Conservation (phyloP, 306 rosid genomes). For the Albizia julibrissin region DNA sequence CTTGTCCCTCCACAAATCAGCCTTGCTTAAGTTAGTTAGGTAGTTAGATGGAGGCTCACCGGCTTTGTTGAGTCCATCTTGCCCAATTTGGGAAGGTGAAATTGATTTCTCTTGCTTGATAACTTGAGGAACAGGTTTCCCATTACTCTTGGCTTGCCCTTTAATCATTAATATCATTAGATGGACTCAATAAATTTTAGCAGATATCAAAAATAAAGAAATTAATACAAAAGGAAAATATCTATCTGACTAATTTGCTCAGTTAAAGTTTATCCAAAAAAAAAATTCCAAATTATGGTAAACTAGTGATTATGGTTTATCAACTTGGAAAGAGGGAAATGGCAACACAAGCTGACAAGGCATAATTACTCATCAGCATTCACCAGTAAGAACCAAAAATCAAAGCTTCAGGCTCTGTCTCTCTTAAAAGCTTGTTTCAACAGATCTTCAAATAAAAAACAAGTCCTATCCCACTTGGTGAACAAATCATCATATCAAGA, state of each 20-base stretch:
- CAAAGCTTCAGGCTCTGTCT: neutral
- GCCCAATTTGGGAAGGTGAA: slow-evolving; percentile 49
- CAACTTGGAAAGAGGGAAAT: slow-evolving; percentile 1
- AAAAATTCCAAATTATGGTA: neutral
- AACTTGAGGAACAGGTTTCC: slow-evolving; percentile 44
- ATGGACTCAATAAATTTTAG: slow-evolving; percentile 7
- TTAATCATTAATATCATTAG: slow-evolving; percentile 36
- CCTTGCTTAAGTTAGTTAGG: slow-evolving; percentile 49
- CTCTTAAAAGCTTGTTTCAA: slow-evolving; percentile 6
- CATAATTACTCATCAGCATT: slow-evolving; percentile 21
- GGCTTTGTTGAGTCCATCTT: slow-evolving; percentile 45
- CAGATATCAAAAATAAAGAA: slow-evolving; percentile 6
- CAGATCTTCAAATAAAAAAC: neutral
- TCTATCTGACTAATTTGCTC: slow-evolving; percentile 12
- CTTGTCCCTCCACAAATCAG: slow-evolving; percentile 54
- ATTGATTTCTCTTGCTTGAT: slow-evolving; percentile 54
- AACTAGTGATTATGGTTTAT: neutral
- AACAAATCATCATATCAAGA: neutral
- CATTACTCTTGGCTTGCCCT: slow-evolving; percentile 61
- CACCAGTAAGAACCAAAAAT: slow-evolving; percentile 19
- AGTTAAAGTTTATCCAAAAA: neutral
- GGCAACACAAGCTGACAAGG: neutral
- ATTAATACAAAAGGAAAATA: slow-evolving; percentile 3
- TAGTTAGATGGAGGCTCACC: slow-evolving; percentile 47
- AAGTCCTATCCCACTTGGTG: neutral